phyloP scores from a whole-genome alignment of 202 grass and related monocot species.

The Saccharum hybrid region DNA sequence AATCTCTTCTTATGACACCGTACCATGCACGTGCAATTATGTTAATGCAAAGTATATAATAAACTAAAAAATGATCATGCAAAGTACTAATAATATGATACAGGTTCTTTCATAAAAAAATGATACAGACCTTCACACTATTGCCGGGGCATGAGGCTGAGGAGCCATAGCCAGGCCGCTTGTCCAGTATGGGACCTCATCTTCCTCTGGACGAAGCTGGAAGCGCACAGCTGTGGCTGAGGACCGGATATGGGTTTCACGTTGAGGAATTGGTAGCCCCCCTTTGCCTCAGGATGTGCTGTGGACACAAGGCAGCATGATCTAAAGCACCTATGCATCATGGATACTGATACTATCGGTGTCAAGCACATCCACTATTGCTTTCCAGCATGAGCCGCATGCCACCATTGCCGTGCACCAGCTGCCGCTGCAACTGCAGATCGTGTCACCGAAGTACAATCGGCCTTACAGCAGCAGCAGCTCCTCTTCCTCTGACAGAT shows the following conservation, averaged over 20 bases:
- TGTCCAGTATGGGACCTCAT: conserved; percentile 13
- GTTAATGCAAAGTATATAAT: not conserved
- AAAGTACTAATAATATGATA: too few species aligned
- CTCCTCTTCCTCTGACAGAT: not conserved
- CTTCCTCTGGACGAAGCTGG: conserved; percentile 4
- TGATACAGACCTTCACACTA: not conserved
- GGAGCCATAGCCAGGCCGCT: not conserved
- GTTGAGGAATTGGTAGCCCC: not conserved
- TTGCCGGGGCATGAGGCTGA: conserved; percentile 7
- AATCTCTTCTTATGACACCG: conserved; percentile 52
- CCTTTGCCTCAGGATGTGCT: not conserved
- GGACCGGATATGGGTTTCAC: not conserved
- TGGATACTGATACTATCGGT: not conserved
- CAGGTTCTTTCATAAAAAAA: not conserved
- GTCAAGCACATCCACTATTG: not conserved
- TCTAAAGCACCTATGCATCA: not conserved
- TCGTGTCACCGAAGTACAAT: too few species aligned
- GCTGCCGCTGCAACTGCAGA: not conserved
- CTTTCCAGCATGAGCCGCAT: conserved; percentile 16
- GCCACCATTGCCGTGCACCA: not conserved
- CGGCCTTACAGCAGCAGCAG: too few species aligned
- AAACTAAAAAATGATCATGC: not conserved
- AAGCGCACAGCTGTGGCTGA: not conserved
- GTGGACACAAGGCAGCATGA: conserved; percentile 2
- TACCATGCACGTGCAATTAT: not conserved